A percentile compares a stretch with the other conserved stretches of the same genome.
Evolutionary conservation across 441 rosid species (phyloP).

Genomic region (Pelargonium citronellum): DNA sequence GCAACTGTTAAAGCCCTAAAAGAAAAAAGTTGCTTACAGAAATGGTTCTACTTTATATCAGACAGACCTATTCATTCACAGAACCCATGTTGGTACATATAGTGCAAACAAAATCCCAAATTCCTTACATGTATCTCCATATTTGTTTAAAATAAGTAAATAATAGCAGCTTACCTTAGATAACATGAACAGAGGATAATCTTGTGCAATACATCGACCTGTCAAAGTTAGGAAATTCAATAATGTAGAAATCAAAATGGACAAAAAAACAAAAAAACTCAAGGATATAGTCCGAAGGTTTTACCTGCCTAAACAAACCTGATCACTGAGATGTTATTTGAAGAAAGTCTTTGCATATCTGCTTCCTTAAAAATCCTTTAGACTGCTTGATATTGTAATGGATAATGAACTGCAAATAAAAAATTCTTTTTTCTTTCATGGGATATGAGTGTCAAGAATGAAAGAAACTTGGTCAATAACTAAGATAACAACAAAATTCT

Average conservation of each 20-base stretch:
- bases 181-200: neutral
- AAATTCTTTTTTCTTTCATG: neutral
- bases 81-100: no score
- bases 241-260: neutral
- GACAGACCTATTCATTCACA: no score
- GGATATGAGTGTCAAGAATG: neutral
- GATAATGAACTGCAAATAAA: neutral
- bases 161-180: neutral
- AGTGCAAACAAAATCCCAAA: no score
- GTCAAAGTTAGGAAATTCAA: neutral
- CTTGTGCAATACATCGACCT: neutral
- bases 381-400: neutral
- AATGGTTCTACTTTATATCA: no score
- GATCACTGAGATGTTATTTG: neutral
- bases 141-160: neutral
- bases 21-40: no score
- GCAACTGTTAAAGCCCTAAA: no score
- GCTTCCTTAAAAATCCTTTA: neutral
- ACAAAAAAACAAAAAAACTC: neutral
- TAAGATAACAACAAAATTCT: neutral
- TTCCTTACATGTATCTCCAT: neutral
- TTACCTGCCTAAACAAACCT: neutral
- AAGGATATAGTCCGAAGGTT: neutral
- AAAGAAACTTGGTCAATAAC: neutral
- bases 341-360: neutral